Evolutionary conservation across 2,329 filamentous ascomycete genomes (phyloP).

Genomic region (Stylonectria norvegica): DNA sequence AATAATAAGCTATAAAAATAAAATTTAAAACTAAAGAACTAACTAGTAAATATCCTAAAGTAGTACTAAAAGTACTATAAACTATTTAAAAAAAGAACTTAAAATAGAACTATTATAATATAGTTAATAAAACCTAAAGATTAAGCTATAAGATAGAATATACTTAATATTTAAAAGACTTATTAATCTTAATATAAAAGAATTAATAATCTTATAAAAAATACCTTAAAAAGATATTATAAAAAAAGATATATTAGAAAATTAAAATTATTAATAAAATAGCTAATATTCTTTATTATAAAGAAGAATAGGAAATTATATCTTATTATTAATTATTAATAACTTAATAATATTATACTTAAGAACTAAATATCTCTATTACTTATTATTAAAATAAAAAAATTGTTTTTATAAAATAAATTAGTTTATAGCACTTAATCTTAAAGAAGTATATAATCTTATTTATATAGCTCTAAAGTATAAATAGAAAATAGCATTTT

Average conservation of each 20-base stretch:
- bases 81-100: no score
- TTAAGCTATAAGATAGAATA: background rate
- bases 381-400: conserved; percentile 24
- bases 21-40: background rate
- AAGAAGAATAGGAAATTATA: conserved; percentile 21
- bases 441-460: no score
- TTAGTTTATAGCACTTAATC: no score
- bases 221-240: conserved; percentile 7
- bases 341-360: conserved; percentile 25
- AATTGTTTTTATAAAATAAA: conserved; percentile 15
- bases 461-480: conserved; percentile 23
- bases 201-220: conserved; percentile 6
- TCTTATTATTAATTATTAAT: conserved; percentile 25
- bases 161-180: conserved; percentile 1
- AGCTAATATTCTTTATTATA: conserved; percentile 15
- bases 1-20: no score
- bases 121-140: no score
- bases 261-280: conserved; percentile 8
- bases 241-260: conserved; percentile 14
- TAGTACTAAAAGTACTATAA: no score
- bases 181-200: conserved; percentile 11
- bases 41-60: background rate
- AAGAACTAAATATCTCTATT: conserved; percentile 24
- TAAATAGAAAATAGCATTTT: conserved; percentile 36
- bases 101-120: no score